Percentiles rank a stretch among this genome's conserved stretches.
phyloP scores from a whole-genome alignment of 2,329 filamentous ascomycete species.

The Beauveria varroae region DNA sequence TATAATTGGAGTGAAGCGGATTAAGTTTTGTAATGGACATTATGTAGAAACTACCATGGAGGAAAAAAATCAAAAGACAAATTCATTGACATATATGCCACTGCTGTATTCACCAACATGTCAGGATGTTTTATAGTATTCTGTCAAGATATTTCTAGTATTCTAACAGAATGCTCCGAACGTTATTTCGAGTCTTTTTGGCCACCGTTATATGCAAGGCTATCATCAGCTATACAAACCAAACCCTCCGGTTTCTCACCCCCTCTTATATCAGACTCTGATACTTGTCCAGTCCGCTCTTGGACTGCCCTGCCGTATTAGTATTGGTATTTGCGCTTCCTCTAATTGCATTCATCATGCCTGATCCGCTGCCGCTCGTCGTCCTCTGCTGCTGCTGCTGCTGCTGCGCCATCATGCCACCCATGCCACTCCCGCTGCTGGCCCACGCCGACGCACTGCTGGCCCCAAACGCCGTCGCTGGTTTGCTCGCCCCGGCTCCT shows the following conservation, averaged over 20 bases:
- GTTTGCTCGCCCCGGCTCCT: constrained; percentile 16
- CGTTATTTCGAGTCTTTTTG: not conserved
- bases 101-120: too few relatives aligned
- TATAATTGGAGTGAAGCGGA: not conserved
- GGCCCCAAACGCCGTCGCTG: constrained; percentile 19
- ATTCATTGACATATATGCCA: too few relatives aligned
- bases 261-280: constrained; percentile 53
- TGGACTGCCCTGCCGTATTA: constrained; percentile 24
- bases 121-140: too few relatives aligned
- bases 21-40: not conserved
- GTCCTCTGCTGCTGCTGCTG: constrained; percentile 17
- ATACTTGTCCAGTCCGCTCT: constrained; percentile 58
- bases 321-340: constrained; percentile 17
- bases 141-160: too few relatives aligned
- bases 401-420: constrained; percentile 16
- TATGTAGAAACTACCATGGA: too few relatives aligned
- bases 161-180: too few relatives aligned
- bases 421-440: constrained; percentile 12
- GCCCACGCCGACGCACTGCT: constrained; percentile 12
- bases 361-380: constrained; percentile 9
- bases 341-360: constrained; percentile 19
- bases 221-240: not conserved
- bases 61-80: too few relatives aligned
- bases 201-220: not conserved
- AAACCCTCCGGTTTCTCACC: not conserved